Base-by-base conservation (phyloP, 176 grass and related monocot genomes). In the Juncus inflexus region DNA sequence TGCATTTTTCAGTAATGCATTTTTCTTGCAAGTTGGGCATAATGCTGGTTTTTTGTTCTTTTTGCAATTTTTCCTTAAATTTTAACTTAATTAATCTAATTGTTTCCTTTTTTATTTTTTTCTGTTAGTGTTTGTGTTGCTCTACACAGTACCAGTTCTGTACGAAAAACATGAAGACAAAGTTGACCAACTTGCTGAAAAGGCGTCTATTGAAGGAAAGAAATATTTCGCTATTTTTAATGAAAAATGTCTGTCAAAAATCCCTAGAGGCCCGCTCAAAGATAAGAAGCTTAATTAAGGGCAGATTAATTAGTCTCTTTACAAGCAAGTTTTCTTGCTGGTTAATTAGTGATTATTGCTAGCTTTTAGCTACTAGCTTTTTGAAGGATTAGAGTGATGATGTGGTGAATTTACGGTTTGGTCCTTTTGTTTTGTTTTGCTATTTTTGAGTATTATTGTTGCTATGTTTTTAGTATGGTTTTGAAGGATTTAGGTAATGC, bases 101-200 rank as follows among this genome's bases (percentile, higher is more conserved):
- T 42, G 1, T 6, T 59, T 71, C 66, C 35, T 42, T 55, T 0
- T 9, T 70, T 36, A 1, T 0, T 7, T 70, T 80, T 5, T 81
- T 2, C 40, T 42, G 67, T 74, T 82, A 96, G 92, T 76, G 61
- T 96, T 96, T 57, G 86, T 96, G 60, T 79, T 80, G 36, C 66
- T 96, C 6, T 81, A 91, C 74, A 96, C 87, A 6, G 62, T 96
- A 37, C 92, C 92, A 0, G 82, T 91, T 66, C 67, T 96, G 63
- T 96, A 96, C 6, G 92, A 96, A 49, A 96, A 91, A 70, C 76
- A 96, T 0, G 92, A 96, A 63, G 92, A 91, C 57, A 91, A 89
- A 67, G 60, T 96, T 11, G 92, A 96, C 63, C 43, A 69, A 11
- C 81, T 87, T 78, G 84, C 82, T 40, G 87, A 96, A 79, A 96